phyloP scores from a whole-genome alignment of 805 yeast species.

The Candida ascalaphidarum region DNA sequence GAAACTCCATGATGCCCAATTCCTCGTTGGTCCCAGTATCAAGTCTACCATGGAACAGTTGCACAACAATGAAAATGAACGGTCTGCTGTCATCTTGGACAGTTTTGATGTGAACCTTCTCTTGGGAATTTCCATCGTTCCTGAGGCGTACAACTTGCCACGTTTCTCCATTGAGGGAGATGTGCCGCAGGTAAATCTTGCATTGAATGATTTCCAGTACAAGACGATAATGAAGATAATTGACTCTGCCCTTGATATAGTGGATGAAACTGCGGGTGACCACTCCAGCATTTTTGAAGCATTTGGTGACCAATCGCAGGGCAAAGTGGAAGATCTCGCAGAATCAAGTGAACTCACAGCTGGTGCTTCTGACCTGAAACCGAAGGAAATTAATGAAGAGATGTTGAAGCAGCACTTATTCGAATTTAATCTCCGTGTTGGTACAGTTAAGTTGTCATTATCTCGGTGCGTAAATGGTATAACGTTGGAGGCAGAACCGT shows the following conservation, averaged over 20 bases:
- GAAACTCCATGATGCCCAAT: conserved; percentile 75
- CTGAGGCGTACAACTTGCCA: conserved; percentile 69
- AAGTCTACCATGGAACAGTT: conserved; percentile 70
- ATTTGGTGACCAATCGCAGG: conserved; percentile 10
- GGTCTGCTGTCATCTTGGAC: conserved; percentile 61
- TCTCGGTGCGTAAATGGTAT: conserved; percentile 58
- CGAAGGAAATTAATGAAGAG: conserved; percentile 6
- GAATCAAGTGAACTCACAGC: not conserved
- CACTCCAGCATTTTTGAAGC: conserved; percentile 27
- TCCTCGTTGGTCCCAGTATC: conserved; percentile 77
- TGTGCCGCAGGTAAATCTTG: conserved; percentile 62
- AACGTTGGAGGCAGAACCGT: conserved; percentile 52
- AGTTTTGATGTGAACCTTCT: conserved; percentile 65
- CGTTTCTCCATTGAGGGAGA: conserved; percentile 66
- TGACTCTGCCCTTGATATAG: conserved; percentile 56
- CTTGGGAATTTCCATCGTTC: conserved; percentile 78
- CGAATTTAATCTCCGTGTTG: conserved; percentile 68
- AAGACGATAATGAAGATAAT: conserved; percentile 76
- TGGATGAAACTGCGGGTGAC: conserved; percentile 25
- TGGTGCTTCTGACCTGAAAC: not conserved
- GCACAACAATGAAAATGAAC: conserved; percentile 32
- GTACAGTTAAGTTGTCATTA: conserved; percentile 50
- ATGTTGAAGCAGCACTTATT: conserved; percentile 46
- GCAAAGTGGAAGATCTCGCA: conserved; percentile 2
- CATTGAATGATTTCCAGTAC: conserved; percentile 84